Conservation (phyloP, 2,329 filamentous ascomycete species). For the Lizonia empirigonia region DNA sequence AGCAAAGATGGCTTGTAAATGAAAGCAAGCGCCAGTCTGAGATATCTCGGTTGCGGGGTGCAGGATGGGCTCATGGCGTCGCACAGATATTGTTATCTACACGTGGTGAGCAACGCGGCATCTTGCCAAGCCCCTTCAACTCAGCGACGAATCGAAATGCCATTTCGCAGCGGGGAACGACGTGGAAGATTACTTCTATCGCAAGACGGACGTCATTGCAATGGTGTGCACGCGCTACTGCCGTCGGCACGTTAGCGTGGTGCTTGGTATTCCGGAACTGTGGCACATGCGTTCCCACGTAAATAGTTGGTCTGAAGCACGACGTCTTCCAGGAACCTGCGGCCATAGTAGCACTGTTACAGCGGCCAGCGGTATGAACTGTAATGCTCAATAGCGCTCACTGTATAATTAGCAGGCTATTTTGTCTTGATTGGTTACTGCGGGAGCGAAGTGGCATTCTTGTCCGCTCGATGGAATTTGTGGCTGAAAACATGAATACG, state of each 20-base stretch:
- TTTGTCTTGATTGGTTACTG: neutral
- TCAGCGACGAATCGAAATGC: slow-evolving; percentile 3
- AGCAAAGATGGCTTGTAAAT: slow-evolving; percentile 14
- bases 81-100: neutral
- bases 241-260: slow-evolving; percentile 6
- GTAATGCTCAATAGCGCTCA: no score
- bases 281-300: slow-evolving; percentile 12
- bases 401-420: neutral
- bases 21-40: neutral
- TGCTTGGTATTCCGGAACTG: slow-evolving; percentile 3
- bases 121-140: neutral
- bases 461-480: slow-evolving; percentile 4
- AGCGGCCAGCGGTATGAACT: no score
- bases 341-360: neutral
- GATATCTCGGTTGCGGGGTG: neutral
- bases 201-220: slow-evolving; percentile 9
- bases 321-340: neutral
- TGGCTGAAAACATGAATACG: slow-evolving; percentile 19
- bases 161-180: slow-evolving; percentile 5
- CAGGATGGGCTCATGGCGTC: neutral
- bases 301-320: slow-evolving; percentile 2
- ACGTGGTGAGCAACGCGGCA: slow-evolving; percentile 6
- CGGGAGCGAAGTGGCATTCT: slow-evolving; percentile 7
- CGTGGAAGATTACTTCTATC: neutral
- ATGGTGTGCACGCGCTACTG: slow-evolving; percentile 12